Conservation (phyloP, 768 basidiomycete species). For the Imleria badia region DNA sequence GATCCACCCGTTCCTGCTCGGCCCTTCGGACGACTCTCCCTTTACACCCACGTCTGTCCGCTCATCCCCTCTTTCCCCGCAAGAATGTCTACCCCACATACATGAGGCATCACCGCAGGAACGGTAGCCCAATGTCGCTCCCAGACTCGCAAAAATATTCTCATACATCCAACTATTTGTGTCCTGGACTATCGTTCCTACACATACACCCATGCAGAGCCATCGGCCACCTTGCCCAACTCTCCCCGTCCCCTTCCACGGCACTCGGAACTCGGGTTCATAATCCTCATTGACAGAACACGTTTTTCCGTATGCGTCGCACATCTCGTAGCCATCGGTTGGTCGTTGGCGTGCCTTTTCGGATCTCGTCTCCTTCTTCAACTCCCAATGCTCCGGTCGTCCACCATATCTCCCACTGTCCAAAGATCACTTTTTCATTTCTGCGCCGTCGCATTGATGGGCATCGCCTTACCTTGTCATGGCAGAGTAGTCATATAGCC, state of each 20-base stretch:
- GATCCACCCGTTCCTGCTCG: no score
- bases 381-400: background rate
- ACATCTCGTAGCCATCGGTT: background rate
- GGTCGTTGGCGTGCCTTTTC: slow-evolving; percentile 4
- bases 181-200: no score
- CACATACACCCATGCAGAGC: background rate
- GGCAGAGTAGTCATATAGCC: background rate
- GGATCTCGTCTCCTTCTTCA: slow-evolving; percentile 6
- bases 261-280: slow-evolving; percentile 2
- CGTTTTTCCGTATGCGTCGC: slow-evolving; percentile 7
- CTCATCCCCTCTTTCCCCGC: slow-evolving; percentile 26
- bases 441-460: background rate
- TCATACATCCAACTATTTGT: no score
- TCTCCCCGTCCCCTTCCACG: slow-evolving; percentile 4
- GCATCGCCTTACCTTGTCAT: background rate
- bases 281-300: background rate
- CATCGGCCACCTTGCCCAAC: no score
- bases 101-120: slow-evolving; percentile 10
- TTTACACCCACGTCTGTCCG: no score
- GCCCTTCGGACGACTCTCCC: background rate
- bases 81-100: slow-evolving; percentile 23
- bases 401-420: slow-evolving; percentile 12
- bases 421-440: background rate
- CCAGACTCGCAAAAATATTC: background rate
- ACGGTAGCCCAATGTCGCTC: background rate